Evolutionary conservation across 441 rosid species (phyloP).

Genomic region (Manihot esculenta): DNA sequence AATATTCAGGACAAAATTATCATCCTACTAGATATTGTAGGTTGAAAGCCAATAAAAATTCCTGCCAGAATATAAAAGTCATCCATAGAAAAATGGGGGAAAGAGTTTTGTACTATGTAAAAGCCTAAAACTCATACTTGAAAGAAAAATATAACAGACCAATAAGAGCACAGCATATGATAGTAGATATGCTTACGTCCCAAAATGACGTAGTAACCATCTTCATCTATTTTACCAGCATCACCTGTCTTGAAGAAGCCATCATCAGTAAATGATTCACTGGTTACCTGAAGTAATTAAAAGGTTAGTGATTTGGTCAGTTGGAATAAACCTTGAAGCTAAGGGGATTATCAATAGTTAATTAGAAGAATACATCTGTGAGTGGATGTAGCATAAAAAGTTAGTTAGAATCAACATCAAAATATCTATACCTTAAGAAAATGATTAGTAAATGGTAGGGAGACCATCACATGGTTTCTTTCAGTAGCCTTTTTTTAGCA

Average conservation of each 20-base stretch:
- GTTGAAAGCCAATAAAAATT: not conserved
- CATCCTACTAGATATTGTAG: not conserved
- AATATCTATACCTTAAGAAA: not conserved
- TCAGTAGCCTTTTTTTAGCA: not conserved
- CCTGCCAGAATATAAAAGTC: not conserved
- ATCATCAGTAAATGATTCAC: slow-evolving; percentile 74
- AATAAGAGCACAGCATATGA: not conserved
- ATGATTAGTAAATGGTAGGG: not conserved
- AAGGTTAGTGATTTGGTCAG: slow-evolving; percentile 12
- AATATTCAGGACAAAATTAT: not conserved
- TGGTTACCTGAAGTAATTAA: slow-evolving; percentile 52
- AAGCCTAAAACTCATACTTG: not conserved
- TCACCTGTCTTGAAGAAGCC: slow-evolving; percentile 98
- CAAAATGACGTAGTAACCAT: slow-evolving; percentile 82
- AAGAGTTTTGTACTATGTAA: not conserved
- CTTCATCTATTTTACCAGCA: slow-evolving; percentile 81
- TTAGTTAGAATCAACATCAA: not conserved
- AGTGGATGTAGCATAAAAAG: not conserved
- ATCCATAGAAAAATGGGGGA: not conserved
- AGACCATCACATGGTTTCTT: not conserved
- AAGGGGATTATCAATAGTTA: not conserved
- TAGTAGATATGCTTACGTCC: slow-evolving; percentile 66
- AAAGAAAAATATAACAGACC: not conserved
- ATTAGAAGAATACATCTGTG: not conserved
- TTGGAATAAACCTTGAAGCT: not conserved